phyloP scores from a whole-genome alignment of 1,139 yeast genomes.

The Geotrichum klebahnii region DNA sequence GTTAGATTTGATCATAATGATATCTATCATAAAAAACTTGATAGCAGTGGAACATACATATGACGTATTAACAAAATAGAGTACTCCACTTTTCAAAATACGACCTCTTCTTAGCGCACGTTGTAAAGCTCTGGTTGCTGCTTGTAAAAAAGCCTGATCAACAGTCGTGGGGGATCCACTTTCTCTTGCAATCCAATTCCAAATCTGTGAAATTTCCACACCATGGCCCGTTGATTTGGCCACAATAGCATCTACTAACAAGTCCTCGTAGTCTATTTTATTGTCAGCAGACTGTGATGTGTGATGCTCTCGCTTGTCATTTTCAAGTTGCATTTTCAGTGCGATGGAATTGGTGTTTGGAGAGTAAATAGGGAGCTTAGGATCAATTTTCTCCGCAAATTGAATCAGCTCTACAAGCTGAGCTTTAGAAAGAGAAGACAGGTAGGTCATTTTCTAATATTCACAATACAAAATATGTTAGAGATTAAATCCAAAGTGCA shows the following conservation, averaged over 20 bases:
- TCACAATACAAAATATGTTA: too few relatives aligned
- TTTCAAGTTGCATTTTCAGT: slow-evolving; percentile 39
- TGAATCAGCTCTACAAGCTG: slow-evolving; percentile 43
- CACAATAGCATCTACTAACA: slow-evolving; percentile 37
- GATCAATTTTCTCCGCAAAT: slow-evolving; percentile 39
- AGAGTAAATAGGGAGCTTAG: slow-evolving; percentile 39
- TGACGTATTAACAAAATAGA: slow-evolving; percentile 35
- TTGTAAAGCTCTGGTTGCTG: slow-evolving; percentile 40
- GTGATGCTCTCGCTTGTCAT: slow-evolving; percentile 34
- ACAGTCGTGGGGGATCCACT: slow-evolving; percentile 33
- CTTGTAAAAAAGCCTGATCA: slow-evolving; percentile 39
- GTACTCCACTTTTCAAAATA: slow-evolving; percentile 34
- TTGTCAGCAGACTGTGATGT: slow-evolving; percentile 25
- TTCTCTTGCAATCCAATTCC: slow-evolving; percentile 38
- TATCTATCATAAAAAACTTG: background rate
- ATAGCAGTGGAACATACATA: slow-evolving; percentile 20
- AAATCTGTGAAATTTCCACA: slow-evolving; percentile 37
- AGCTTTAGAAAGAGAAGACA: slow-evolving; percentile 41
- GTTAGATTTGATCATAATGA: slow-evolving; percentile 23
- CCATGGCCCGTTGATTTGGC: slow-evolving; percentile 39
- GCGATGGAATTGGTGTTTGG: slow-evolving; percentile 39
- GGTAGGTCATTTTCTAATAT: slow-evolving; percentile 39
- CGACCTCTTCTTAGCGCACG: slow-evolving; percentile 40
- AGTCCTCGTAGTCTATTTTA: slow-evolving; percentile 36
- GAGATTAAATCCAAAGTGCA: background rate